These are phyloP conservation scores for Lachnellula hyalina DNA, from an alignment of 2,329 filamentous ascomycete species.

Conservation along the genomic window DNA sequence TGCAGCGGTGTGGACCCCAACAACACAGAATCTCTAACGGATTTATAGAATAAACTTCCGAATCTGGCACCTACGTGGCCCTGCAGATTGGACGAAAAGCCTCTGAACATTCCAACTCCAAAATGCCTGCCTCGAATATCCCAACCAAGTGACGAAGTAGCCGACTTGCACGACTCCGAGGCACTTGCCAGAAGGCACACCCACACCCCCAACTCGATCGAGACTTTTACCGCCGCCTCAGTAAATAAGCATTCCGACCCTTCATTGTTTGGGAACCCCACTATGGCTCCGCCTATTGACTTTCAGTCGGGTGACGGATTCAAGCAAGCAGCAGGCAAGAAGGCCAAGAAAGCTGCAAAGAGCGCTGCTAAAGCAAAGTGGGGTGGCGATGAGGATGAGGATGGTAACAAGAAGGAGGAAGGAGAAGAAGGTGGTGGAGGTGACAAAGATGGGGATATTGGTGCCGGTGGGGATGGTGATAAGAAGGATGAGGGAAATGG, in stretches of 20 bases:
- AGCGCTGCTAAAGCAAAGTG: constrained; percentile 41
- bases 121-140: constrained; percentile 13
- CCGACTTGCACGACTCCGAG: constrained; percentile 24
- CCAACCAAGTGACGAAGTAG: constrained; percentile 14
- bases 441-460: constrained; percentile 30
- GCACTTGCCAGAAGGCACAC: constrained; percentile 24
- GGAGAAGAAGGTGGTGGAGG: constrained; percentile 33
- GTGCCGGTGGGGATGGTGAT: constrained; percentile 33
- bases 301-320: constrained; percentile 50
- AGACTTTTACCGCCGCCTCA: constrained; percentile 18
- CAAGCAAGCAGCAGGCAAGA: constrained; percentile 51
- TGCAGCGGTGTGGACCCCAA: constrained; percentile 27
- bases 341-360: constrained; percentile 27
- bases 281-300: constrained; percentile 45
- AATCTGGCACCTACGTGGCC: constrained; percentile 26
- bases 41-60: constrained; percentile 26
- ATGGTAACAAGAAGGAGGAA: constrained; percentile 39
- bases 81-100: constrained; percentile 19
- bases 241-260: constrained; percentile 15
- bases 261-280: constrained; percentile 43
- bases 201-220: constrained; percentile 18
- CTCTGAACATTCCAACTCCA: constrained; percentile 20
- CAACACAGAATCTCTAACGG: constrained; percentile 29
- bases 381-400: constrained; percentile 43
- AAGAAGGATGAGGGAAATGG: constrained; percentile 34